These are phyloP conservation scores for Rhododendron molle DNA, from an alignment of 148 eudicot genomes.

Conservation along the genomic window DNA sequence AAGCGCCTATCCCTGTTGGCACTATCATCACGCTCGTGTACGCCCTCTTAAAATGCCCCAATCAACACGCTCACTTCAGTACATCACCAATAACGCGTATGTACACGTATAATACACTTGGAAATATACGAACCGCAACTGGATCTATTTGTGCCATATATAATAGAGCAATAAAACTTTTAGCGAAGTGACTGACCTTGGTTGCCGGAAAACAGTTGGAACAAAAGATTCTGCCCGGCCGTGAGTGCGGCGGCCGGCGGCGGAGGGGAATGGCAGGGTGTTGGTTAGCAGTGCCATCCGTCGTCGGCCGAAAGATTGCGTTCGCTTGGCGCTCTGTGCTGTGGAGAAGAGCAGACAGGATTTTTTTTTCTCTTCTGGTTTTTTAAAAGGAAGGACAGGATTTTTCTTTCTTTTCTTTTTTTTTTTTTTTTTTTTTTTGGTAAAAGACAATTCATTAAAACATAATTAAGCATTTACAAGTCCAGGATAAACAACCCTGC, in stretches of 20 bases:
- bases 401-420: no score
- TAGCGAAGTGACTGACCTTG: slow-evolving; percentile 27
- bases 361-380: no score
- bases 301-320: background rate
- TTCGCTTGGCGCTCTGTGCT: background rate
- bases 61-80: background rate
- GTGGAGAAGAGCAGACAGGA: background rate
- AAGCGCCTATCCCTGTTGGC: slow-evolving; percentile 89
- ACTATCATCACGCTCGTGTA: slow-evolving; percentile 93
- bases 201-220: slow-evolving; percentile 10
- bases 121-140: background rate
- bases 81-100: background rate
- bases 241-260: background rate
- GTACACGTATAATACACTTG: background rate
- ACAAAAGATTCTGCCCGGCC: slow-evolving; percentile 16
- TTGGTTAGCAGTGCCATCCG: slow-evolving; percentile 17
- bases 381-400: no score
- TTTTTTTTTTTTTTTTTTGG: no score
- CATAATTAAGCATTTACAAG: no score
- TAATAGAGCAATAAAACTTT: background rate
- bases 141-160: background rate
- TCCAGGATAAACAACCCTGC: no score
- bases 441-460: no score
- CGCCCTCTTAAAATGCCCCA: slow-evolving; percentile 49
- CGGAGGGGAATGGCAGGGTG: slow-evolving; percentile 15